Evolutionary conservation across 2,329 filamentous ascomycete genomes (phyloP), one percentile per base, ranked within the genome.

Genomic region (Didymella glomerata): DNA sequence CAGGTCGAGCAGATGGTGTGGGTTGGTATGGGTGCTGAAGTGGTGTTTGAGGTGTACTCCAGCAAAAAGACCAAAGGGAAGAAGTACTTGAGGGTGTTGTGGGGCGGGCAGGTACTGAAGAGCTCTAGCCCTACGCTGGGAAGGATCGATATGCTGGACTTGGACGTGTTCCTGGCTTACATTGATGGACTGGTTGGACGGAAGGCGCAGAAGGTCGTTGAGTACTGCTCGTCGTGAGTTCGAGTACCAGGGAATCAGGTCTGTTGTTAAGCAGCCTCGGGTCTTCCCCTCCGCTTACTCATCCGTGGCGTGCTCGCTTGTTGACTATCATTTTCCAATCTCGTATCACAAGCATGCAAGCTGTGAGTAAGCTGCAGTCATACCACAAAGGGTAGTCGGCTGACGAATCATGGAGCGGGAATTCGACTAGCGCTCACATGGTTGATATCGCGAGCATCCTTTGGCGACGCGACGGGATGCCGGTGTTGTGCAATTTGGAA

Each of bases 21-120:
- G 91, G 91, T 91, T 0, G 91, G 91, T 0, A 93, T 94, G 90
- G 91, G 91, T 0, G 82, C 86, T 10, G 91, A 94, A 77, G 82
- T 94, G 0, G 85, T 93, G 0, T 92, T 93, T 71, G 91, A 94
- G 78, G 71, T 93, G 28, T 93, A 77, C 28, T 48, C 60, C n/a
- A 64, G 65, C 48, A 65, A 64, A 8, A 56, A 66, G 30, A 6
- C 10, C 2, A 60, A 28, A 0, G 28, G 38, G 2, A 73, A 73
- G 62, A 64, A 57, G 20, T 90, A 83, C 63, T 74, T 92, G 1
- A 82, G 91, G 7, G 86, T 94, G 0, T 78, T 95, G 1, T 94
- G 89, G 80, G 84, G 88, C 38, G 91, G 91, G 0, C 79, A 84
- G 73, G 82, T 89, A 0, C 72, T 95, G 59, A 80, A 75, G 54